Base-by-base conservation (phyloP, 2,329 filamentous ascomycete species). In the Colletotrichum musae region DNA sequence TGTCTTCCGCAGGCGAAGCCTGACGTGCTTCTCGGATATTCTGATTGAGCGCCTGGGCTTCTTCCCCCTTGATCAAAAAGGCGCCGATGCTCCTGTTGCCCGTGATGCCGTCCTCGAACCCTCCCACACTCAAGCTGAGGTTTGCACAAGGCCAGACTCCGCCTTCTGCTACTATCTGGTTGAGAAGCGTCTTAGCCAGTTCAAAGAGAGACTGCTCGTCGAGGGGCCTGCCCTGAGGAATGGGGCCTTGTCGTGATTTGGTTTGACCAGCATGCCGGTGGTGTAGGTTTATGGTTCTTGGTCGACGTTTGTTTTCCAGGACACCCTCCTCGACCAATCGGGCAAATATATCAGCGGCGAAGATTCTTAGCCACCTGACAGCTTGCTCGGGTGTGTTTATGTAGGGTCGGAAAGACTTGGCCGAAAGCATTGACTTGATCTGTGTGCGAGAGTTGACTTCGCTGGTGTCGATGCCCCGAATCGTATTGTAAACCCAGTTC, bases 341-440 rank as follows among this genome's bases (percentile, higher is more conserved):
- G 62, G 93, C 92, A 80, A 93, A 96, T 59, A 99, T 97, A 78
- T 99, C 96, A 1, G 94, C 93, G 5, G 89, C 91, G 78, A 98
- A 98, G 63, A 99, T 98, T 12, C 92, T 88, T 47, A 99, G 84
- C 96, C 96, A 99, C 70, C 91, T 91, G 26, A 88, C 84, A 1
- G 92, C 95, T 78, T 97, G 93, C 24, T 96, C 94, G 18, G 89
- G 83, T 2, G 86, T 92, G 73, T 90, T 93, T 77, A 98, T 95
- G 64, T 87, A 90, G 0, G 96, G 96, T 28, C 93, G 88, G 76
- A 99, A 99, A 0, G 94, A 97, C 78, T 99, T 99, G 21, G 96
- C 95, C 1, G 94, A 98, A 15, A 98, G 85, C 95, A 99, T 98
- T 16, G 93, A 96, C 79, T 98, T 98, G 83, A 98, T 97, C 76